Percentiles rank a stretch among this genome's conserved stretches.
These are phyloP conservation scores for Teratosphaeriaceae sp. DNA, from an alignment of 2,329 filamentous ascomycete genomes.

Conservation along the genomic window DNA sequence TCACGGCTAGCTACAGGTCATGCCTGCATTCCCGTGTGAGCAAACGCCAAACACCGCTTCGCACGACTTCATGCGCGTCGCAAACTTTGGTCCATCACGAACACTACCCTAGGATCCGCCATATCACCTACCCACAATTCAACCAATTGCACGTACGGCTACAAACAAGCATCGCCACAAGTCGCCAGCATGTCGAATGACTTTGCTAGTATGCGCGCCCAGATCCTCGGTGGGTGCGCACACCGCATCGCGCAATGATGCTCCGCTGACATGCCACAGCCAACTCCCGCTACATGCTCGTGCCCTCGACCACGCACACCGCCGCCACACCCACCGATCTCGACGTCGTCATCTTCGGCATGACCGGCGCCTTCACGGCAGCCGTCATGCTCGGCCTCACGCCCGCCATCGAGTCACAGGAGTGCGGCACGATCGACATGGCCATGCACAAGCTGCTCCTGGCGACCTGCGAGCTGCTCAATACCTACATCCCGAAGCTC, in stretches of 20 bases:
- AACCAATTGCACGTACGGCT: no score
- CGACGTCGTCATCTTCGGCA: conserved; percentile 19
- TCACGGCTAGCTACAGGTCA: no score
- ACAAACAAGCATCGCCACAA: not conserved
- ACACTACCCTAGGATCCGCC: no score
- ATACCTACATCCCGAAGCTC: conserved; percentile 11
- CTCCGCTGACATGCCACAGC: conserved; percentile 12
- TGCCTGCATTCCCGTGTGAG: no score
- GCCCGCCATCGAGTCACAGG: conserved; percentile 19
- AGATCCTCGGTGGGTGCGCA: not conserved
- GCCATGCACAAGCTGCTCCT: conserved; percentile 20
- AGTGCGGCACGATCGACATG: conserved; percentile 12
- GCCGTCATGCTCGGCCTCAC: conserved; percentile 17
- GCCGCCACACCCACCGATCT: conserved; percentile 5
- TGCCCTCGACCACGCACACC: conserved; percentile 1
- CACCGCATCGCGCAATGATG: not conserved
- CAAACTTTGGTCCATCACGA: not conserved
- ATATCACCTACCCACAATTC: no score
- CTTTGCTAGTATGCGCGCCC: not conserved
- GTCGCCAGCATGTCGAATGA: not conserved
- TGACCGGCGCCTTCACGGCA: conserved; percentile 12
- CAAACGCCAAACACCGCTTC: not conserved
- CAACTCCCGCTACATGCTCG: conserved; percentile 18
- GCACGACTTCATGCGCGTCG: not conserved
- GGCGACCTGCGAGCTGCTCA: conserved; percentile 20